These are phyloP conservation scores for Achaetomiella virescens DNA, from an alignment of 495 filamentous ascomycete species.

Conservation along the genomic window DNA sequence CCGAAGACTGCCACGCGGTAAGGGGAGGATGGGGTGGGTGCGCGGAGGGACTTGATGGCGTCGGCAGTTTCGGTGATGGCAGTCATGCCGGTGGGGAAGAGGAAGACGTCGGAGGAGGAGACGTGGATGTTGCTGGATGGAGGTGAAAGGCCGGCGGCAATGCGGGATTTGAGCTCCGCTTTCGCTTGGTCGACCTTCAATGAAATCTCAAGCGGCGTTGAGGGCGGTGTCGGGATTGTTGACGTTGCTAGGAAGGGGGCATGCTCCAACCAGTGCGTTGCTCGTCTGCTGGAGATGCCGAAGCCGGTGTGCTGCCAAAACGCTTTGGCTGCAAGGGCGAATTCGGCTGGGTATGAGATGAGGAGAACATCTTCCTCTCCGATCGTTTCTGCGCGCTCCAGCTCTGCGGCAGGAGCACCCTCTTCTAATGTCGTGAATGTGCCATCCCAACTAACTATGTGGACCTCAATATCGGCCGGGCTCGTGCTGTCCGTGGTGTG, in stretches of 20 bases:
- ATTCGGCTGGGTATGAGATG: slow-evolving; percentile 11
- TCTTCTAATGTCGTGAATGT: not conserved
- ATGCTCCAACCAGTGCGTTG: slow-evolving; percentile 16
- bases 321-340: slow-evolving; percentile 7
- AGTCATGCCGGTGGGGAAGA: slow-evolving; percentile 23
- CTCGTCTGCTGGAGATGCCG: slow-evolving; percentile 27
- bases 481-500: not conserved
- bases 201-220: not conserved
- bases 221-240: not conserved
- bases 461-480: not conserved
- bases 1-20: slow-evolving; percentile 17
- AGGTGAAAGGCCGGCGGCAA: not conserved
- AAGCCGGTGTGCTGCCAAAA: slow-evolving; percentile 30
- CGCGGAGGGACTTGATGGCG: slow-evolving; percentile 7
- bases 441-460: slow-evolving; percentile 11
- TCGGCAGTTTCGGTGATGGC: slow-evolving; percentile 6
- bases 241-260: not conserved
- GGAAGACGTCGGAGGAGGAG: slow-evolving; percentile 12
- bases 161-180: not conserved
- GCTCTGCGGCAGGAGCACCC: not conserved
- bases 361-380: slow-evolving; percentile 17
- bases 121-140: not conserved
- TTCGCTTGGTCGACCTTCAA: not conserved
- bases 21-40: not conserved
- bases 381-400: not conserved